These are phyloP conservation scores for Gnomoniopsis sp. DNA, from an alignment of 2,329 filamentous ascomycete species.

Conservation along the genomic window DNA sequence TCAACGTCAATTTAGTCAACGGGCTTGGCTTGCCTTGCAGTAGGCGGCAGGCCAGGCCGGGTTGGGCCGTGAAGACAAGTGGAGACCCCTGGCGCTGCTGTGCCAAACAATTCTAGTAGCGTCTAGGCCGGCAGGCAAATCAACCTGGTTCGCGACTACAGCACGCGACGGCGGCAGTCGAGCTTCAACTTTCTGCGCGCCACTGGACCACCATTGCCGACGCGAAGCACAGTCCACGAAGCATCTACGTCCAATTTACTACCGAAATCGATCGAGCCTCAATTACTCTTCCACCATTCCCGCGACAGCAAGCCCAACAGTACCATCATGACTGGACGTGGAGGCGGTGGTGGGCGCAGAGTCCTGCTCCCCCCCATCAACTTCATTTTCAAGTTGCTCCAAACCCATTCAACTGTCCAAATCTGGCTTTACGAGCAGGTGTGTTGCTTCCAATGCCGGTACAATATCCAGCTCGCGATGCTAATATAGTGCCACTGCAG, in stretches of 20 bases:
- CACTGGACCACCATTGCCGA: not conserved
- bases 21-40: not conserved
- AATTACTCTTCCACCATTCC: not conserved
- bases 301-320: not conserved
- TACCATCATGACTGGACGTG: conserved; percentile 54
- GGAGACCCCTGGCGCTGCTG: not conserved
- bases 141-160: conserved; percentile 8
- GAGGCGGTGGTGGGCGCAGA: conserved; percentile 57
- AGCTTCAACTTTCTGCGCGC: not conserved
- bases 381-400: conserved; percentile 92
- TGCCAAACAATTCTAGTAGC: conserved; percentile 11
- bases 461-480: not conserved
- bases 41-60: not conserved
- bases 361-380: conserved; percentile 65
- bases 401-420: conserved; percentile 28
- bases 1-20: conserved; percentile 15
- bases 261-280: not conserved
- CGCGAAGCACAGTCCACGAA: not conserved
- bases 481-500: conserved; percentile 22
- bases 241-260: not conserved
- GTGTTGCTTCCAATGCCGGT: not conserved
- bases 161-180: conserved; percentile 6
- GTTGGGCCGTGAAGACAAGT: not conserved
- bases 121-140: conserved; percentile 5
- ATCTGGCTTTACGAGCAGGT: conserved; percentile 92